Evolutionary conservation across 495 filamentous ascomycete species (phyloP).

Genomic region (Neurospora intermedia): DNA sequence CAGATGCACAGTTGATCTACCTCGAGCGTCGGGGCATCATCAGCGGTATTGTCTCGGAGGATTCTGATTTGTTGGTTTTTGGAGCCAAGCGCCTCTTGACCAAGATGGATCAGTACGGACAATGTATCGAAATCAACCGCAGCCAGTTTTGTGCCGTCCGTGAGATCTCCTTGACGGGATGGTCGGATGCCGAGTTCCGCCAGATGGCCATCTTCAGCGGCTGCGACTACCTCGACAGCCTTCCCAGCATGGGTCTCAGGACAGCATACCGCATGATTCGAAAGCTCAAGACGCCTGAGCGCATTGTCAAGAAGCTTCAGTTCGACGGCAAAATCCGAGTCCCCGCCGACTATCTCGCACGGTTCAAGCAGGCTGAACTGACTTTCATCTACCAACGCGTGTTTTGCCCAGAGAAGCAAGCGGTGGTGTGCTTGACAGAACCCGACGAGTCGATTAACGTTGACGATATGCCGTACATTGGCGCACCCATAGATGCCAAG

Average conservation of each 20-base stretch:
- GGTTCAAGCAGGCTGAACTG: conserved; percentile 74
- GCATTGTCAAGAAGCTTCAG: conserved; percentile 65
- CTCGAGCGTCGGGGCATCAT: conserved; percentile 77
- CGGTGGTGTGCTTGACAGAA: conserved; percentile 61
- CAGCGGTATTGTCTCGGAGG: conserved; percentile 84
- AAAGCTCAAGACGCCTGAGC: conserved; percentile 79
- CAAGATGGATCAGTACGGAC: conserved; percentile 88
- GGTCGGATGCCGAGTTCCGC: conserved; percentile 84
- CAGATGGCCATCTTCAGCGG: conserved; percentile 95
- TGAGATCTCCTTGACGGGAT: conserved; percentile 80
- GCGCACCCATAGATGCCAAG: conserved; percentile 53
- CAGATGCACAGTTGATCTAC: conserved; percentile 91
- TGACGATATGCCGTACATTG: conserved; percentile 68
- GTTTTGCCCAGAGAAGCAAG: conserved; percentile 63
- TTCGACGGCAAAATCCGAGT: conserved; percentile 80
- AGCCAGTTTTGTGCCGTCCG: conserved; percentile 77
- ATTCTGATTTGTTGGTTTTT: conserved; percentile 94
- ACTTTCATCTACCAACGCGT: conserved; percentile 94
- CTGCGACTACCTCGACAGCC: conserved; percentile 88
- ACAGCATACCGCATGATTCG: conserved; percentile 84
- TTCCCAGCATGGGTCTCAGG: conserved; percentile 80
- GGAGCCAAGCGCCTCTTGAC: conserved; percentile 83
- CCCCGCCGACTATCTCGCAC: conserved; percentile 63
- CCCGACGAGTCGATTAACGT: conserved; percentile 48
- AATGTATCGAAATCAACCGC: conserved; percentile 84